phyloP scores from a whole-genome alignment of 768 basidiomycete genomes.

The Russula lepida region DNA sequence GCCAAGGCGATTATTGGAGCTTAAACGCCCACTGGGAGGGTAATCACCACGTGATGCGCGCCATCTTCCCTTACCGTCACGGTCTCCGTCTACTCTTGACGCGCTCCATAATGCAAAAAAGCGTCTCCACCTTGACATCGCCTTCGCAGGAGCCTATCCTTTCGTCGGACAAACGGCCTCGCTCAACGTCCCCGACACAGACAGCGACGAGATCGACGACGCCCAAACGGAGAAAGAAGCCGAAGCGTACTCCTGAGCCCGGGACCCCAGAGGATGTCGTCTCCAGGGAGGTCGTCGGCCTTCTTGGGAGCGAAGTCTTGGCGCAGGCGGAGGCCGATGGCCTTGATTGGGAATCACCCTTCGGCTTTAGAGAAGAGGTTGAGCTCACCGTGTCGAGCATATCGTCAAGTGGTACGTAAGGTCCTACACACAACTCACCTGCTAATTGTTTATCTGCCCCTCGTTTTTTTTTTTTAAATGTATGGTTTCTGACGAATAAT shows the following conservation, averaged over 20 bases:
- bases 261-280: conserved; percentile 71
- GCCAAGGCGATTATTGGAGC: too few species aligned
- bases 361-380: conserved; percentile 50
- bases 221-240: conserved; percentile 29
- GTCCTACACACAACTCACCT: neutral
- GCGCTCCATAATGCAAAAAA: conserved; percentile 4
- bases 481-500: neutral
- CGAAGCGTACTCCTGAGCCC: conserved; percentile 38
- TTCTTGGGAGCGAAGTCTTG: conserved; percentile 56
- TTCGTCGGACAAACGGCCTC: conserved; percentile 29
- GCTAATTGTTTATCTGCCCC: neutral
- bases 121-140: neutral
- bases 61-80: neutral
- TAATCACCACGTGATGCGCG: neutral
- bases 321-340: conserved; percentile 41
- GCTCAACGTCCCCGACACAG: conserved; percentile 17
- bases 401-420: conserved; percentile 49
- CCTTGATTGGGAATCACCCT: conserved; percentile 50
- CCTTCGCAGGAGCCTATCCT: neutral
- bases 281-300: conserved; percentile 55
- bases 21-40: neutral
- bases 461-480: too few species aligned
- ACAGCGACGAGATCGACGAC: conserved; percentile 5
- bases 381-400: conserved; percentile 55
- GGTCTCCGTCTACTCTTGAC: neutral